phyloP scores from a whole-genome alignment of 2,329 filamentous ascomycete species.

The Colletotrichum sp. region DNA sequence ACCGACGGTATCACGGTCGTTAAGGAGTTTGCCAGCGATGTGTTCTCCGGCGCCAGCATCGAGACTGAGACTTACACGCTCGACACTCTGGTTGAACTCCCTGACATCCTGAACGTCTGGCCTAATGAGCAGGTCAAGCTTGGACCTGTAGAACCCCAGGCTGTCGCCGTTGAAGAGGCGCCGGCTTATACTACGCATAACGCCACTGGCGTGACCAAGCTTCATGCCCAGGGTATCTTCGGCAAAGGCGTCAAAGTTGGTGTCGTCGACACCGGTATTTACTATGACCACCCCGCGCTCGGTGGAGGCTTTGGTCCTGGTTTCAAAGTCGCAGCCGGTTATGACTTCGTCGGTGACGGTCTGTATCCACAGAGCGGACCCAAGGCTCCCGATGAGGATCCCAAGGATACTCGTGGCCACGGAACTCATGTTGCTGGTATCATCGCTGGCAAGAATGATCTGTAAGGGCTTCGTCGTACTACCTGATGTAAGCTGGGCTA shows the following conservation, averaged over 20 bases:
- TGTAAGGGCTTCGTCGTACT: not conserved
- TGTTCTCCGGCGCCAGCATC: conserved; percentile 33
- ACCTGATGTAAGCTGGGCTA: not conserved
- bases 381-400: conserved; percentile 34
- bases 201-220: conserved; percentile 42
- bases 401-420: conserved; percentile 28
- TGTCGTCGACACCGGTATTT: conserved; percentile 45
- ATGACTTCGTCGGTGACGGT: conserved; percentile 29
- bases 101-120: conserved; percentile 40
- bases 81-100: conserved; percentile 35
- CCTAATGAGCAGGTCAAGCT: conserved; percentile 26
- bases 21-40: conserved; percentile 28
- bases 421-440: conserved; percentile 36
- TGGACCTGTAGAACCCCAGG: conserved; percentile 11
- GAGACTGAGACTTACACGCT: conserved; percentile 30
- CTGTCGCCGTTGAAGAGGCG: conserved; percentile 5
- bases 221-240: conserved; percentile 40
- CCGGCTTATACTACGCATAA: conserved; percentile 36
- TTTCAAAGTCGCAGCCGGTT: conserved; percentile 26
- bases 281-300: conserved; percentile 41
- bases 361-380: conserved; percentile 2
- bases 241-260: conserved; percentile 43
- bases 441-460: conserved; percentile 28
- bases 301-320: conserved; percentile 18
- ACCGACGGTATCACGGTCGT: conserved; percentile 24